A percentile compares a stretch with the other conserved stretches of the same genome.
Evolutionary conservation across 164 flowering plant species (phyloP).

Genomic region (Echeveria elegans): DNA sequence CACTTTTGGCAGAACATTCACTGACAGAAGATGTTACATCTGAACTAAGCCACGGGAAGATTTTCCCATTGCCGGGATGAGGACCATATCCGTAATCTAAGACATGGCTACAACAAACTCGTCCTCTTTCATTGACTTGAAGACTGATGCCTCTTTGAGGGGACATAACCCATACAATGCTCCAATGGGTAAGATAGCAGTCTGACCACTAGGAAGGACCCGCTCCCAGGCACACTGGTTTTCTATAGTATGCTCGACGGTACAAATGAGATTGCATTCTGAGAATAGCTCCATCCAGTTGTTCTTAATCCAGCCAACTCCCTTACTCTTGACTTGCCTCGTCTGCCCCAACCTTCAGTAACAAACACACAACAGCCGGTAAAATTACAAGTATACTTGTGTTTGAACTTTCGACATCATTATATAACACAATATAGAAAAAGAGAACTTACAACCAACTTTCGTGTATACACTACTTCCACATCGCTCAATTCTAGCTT

Average conservation of each 20-base stretch:
- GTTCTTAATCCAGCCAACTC: conserved; percentile 72
- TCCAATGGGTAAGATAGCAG: conserved; percentile 89
- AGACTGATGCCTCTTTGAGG: conserved; percentile 58
- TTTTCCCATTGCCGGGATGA: conserved; percentile 42
- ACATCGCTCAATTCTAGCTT: conserved; percentile 69
- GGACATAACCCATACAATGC: conserved; percentile 94
- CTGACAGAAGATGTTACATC: conserved; percentile 26
- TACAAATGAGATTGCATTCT: conserved; percentile 89
- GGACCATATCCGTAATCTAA: conserved; percentile 84
- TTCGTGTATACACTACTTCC: conserved; percentile 64
- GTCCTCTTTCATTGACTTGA: conserved; percentile 50
- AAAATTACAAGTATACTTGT: neutral
- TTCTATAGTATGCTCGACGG: conserved; percentile 66
- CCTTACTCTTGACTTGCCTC: conserved; percentile 87
- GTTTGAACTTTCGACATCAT: neutral
- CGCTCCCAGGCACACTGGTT: conserved; percentile 93
- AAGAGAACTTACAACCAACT: conserved; percentile 62
- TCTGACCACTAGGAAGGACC: conserved; percentile 84
- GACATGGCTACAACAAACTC: conserved; percentile 71
- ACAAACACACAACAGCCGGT: neutral
- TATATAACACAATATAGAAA: neutral
- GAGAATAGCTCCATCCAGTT: conserved; percentile 87
- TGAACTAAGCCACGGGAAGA: conserved; percentile 40
- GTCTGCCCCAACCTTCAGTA: conserved; percentile 87
- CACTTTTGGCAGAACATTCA: conserved; percentile 78